Conservation (phyloP, 176 grass and related monocot species). For the Aegilops umbellulata region DNA sequence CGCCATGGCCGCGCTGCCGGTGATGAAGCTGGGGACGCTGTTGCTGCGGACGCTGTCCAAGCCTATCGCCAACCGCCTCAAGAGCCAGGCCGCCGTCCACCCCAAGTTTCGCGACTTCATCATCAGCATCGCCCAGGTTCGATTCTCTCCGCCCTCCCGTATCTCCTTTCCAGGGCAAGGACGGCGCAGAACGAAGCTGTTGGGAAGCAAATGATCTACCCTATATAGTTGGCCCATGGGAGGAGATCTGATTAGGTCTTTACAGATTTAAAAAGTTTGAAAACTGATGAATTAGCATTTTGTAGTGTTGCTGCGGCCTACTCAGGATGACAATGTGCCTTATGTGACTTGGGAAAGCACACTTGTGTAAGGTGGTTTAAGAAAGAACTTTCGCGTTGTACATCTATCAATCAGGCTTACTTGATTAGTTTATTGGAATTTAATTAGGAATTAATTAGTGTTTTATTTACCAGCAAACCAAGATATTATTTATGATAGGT, state of each 20-base stretch:
- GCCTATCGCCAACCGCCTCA: slow-evolving; percentile 87
- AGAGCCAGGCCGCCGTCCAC: slow-evolving; percentile 87
- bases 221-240: background rate
- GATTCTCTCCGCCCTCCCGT: background rate
- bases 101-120: slow-evolving; percentile 85
- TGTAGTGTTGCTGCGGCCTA: background rate
- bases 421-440: background rate
- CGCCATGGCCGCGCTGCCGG: slow-evolving; percentile 66
- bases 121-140: slow-evolving; percentile 80
- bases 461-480: background rate
- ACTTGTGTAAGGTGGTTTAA: background rate
- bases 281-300: background rate
- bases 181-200: background rate
- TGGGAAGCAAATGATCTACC: background rate
- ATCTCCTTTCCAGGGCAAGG: background rate
- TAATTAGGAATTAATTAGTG: background rate
- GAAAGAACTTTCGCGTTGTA: background rate
- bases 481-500: background rate
- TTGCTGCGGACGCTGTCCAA: slow-evolving; percentile 80
- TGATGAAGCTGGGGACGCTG: slow-evolving; percentile 86
- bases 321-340: background rate
- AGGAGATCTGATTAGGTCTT: background rate
- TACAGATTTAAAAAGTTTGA: background rate
- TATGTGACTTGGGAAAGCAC: background rate
- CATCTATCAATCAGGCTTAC: background rate